These are phyloP conservation scores for Halenospora varia DNA, from an alignment of 495 filamentous ascomycete species.

Conservation along the genomic window DNA sequence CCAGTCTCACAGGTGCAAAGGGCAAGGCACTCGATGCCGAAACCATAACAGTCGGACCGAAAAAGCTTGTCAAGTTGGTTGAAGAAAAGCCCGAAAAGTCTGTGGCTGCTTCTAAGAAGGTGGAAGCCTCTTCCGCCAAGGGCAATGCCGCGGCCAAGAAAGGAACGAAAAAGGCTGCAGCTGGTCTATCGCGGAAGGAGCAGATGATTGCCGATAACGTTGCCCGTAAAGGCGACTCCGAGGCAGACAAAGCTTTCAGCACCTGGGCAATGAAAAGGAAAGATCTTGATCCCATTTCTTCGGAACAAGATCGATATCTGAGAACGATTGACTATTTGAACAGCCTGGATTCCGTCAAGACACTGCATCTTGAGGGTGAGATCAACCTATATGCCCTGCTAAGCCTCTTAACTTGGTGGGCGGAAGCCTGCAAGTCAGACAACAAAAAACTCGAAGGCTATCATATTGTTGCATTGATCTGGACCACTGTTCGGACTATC, in stretches of 20 bases:
- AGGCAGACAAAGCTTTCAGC: slow-evolving; percentile 30
- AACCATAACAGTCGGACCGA: slow-evolving; percentile 43
- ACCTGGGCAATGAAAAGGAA: slow-evolving; percentile 31
- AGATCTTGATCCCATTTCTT: slow-evolving; percentile 24
- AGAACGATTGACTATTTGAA: slow-evolving; percentile 29
- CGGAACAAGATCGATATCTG: slow-evolving; percentile 28
- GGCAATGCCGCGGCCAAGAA: slow-evolving; percentile 27
- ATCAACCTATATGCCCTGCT: slow-evolving; percentile 35
- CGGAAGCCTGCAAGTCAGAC: slow-evolving; percentile 24
- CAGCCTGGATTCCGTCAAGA: slow-evolving; percentile 23
- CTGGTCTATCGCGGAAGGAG: slow-evolving; percentile 26
- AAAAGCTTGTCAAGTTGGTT: slow-evolving; percentile 27
- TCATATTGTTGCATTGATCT: slow-evolving; percentile 30
- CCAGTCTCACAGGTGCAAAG: slow-evolving; percentile 60
- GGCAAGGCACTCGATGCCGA: slow-evolving; percentile 63
- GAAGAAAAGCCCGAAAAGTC: slow-evolving; percentile 10
- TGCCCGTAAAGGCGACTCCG: slow-evolving; percentile 27
- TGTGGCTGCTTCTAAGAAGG: slow-evolving; percentile 7
- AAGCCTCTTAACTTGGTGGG: slow-evolving; percentile 31
- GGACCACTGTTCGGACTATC: slow-evolving; percentile 19
- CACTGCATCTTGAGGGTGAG: slow-evolving; percentile 30
- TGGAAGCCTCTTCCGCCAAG: not conserved
- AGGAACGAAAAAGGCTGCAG: slow-evolving; percentile 32
- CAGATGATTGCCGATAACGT: slow-evolving; percentile 32
- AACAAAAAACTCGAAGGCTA: slow-evolving; percentile 27